Conservation (phyloP, 129 eudicot genomes). For the Saussurea involucrata region DNA sequence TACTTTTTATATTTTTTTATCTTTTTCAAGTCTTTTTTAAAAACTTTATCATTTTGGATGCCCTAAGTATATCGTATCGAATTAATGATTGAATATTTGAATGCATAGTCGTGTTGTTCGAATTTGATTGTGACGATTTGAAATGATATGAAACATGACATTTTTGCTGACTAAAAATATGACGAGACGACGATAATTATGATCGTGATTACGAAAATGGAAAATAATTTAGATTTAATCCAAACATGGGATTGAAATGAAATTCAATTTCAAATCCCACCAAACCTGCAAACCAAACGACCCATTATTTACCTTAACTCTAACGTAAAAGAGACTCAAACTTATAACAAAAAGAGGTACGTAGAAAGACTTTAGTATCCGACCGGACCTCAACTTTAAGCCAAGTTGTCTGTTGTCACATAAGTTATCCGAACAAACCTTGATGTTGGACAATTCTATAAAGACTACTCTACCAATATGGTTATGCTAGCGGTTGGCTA, state of each 20-base stretch:
- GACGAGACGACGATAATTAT: background rate
- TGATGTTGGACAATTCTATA: conserved; percentile 6
- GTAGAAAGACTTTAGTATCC: background rate
- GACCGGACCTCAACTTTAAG: background rate
- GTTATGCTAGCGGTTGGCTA: too few species aligned
- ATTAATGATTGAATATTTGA: background rate
- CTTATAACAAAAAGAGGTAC: background rate
- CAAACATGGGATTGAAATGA: too few species aligned
- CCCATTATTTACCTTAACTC: too few species aligned
- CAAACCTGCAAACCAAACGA: too few species aligned
- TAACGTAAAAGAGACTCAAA: too few species aligned
- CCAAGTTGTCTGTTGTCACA: conserved; percentile 4
- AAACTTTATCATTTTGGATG: too few species aligned
- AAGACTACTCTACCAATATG: background rate
- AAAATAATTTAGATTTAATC: background rate
- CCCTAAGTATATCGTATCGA: background rate
- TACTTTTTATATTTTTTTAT: too few species aligned
- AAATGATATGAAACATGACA: background rate
- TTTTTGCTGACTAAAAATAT: background rate
- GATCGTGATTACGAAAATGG: background rate
- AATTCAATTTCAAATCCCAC: too few species aligned
- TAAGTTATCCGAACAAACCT: background rate
- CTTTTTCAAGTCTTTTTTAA: too few species aligned
- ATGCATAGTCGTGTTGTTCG: background rate
- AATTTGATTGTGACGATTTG: background rate